Base-by-base conservation (phyloP, 352 stramenopile species). In the Phytophthora citrophthora region DNA sequence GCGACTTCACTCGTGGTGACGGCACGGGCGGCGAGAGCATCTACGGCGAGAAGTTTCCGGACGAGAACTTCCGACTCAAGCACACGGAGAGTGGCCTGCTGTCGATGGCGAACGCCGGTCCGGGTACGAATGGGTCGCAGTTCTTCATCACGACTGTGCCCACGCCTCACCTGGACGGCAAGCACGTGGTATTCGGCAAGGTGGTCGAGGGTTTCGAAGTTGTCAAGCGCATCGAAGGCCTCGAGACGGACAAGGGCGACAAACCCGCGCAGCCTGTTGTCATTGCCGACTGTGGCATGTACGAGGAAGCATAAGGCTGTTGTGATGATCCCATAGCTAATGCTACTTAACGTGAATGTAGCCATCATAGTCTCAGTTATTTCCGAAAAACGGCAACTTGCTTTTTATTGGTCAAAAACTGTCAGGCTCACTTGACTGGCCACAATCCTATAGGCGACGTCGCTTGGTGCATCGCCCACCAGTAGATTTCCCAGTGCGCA, bases 21-120 rank as follows among this genome's bases (percentile, higher is more conserved):
- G 97, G 97, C 64, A 98, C 91, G 40, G 97, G 97, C 49, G 97
- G 97, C 51, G 97, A 99, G 47, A 93, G 82, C 70, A 96, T 96
- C 40, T 97, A 95, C 72, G 93, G 92, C 48, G 89, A 97, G 63
- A 98, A 98, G 71, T 97, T 98, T 79, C 84, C 80, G 36, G 97
- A 99, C 77, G 97, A 99, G 78, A 99, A 99, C 84, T 99, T 99
- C 76, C 71, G 81, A n/a, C 78, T 99, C 40, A 98, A 98, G 70
- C 97, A 99, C 81, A 97, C 92, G 64, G 90, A 97, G 59, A 75
- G 90, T 44, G 97, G 96, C 15, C 84, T 98, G 52, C 74, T 99
- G 48, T 98, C 94, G 36, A 99, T 99, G 96, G 96, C 96, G 1
- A 99, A 99, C 83, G 89, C 94, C 10, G 96, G 96, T 18, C 95